phyloP scores from a whole-genome alignment of 1,284 basidiomycete genomes.

The Amylostereum areolatum region DNA sequence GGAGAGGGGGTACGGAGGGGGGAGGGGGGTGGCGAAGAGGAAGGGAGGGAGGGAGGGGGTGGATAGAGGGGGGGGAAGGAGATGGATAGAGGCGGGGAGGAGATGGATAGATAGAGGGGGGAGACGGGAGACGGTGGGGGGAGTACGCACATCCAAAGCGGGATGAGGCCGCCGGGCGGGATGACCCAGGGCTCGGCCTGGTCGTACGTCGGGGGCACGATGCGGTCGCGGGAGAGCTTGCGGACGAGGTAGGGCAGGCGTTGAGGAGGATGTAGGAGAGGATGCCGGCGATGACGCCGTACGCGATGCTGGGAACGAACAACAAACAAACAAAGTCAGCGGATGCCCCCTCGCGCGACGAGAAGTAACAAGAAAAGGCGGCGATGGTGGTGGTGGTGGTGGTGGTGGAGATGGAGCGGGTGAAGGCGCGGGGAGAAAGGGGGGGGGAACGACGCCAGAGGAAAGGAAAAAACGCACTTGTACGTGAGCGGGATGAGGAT shows the following conservation, averaged over 20 bases:
- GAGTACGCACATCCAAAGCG: conserved; percentile 58
- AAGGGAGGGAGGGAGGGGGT: no score
- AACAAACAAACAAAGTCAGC: conserved; percentile 14
- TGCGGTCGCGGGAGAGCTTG: conserved; percentile 49
- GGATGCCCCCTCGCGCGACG: not conserved
- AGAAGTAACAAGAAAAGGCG: conserved; percentile 4
- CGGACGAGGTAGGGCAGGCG: conserved; percentile 55
- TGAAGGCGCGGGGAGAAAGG: no score
- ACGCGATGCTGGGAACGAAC: conserved; percentile 61
- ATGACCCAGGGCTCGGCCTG: conserved; percentile 61
- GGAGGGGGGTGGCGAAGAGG: no score
- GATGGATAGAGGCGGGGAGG: no score
- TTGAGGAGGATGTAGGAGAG: conserved; percentile 71
- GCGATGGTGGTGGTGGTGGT: no score
- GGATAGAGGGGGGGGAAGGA: no score
- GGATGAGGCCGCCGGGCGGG: conserved; percentile 63
- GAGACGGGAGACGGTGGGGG: no score
- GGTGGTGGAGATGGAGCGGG: no score
- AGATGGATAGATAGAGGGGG: no score
- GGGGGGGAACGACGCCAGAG: conserved; percentile 13
- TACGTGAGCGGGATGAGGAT: conserved; percentile 75
- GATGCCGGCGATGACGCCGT: conserved; percentile 83
- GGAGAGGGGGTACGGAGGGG: no score
- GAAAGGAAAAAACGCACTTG: conserved; percentile 41
- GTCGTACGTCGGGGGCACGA: conserved; percentile 65